phyloP scores from a whole-genome alignment of 164 flowering plant genomes.

The Kingdonia uniflora region DNA sequence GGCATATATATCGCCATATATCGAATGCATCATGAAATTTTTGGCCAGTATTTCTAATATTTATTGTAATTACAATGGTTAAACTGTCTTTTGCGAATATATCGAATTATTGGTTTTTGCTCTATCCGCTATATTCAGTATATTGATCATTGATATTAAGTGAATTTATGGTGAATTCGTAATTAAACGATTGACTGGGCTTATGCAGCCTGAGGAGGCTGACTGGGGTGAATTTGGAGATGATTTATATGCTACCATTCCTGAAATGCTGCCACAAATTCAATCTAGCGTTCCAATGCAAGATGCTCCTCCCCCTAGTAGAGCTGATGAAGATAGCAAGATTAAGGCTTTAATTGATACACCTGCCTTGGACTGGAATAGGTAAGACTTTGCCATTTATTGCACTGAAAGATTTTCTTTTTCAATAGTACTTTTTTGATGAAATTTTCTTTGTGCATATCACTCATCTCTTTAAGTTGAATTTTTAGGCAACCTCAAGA shows the following conservation, averaged over 20 bases:
- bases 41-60: too few species aligned
- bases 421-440: background rate
- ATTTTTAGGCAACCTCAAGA: conserved; percentile 57
- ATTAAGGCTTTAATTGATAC: conserved; percentile 80
- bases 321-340: conserved; percentile 88
- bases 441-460: background rate
- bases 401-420: background rate
- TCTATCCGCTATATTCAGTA: too few species aligned
- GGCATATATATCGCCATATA: too few species aligned
- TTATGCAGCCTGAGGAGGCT: conserved; percentile 55
- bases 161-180: too few species aligned
- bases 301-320: conserved; percentile 52
- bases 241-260: conserved; percentile 73
- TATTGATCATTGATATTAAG: too few species aligned
- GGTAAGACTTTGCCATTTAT: conserved; percentile 30
- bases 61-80: too few species aligned
- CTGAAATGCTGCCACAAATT: conserved; percentile 41
- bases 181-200: background rate
- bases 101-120: too few species aligned
- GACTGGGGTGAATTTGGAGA: conserved; percentile 95
- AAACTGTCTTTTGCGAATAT: too few species aligned
- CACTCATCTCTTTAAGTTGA: conserved; percentile 1
- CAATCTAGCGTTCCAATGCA: conserved; percentile 34
- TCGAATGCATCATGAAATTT: too few species aligned
- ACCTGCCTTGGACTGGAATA: conserved; percentile 84